These are phyloP conservation scores for Stentor roeselii DNA, from an alignment of 73 alveolate species.

Conservation along the genomic window DNA sequence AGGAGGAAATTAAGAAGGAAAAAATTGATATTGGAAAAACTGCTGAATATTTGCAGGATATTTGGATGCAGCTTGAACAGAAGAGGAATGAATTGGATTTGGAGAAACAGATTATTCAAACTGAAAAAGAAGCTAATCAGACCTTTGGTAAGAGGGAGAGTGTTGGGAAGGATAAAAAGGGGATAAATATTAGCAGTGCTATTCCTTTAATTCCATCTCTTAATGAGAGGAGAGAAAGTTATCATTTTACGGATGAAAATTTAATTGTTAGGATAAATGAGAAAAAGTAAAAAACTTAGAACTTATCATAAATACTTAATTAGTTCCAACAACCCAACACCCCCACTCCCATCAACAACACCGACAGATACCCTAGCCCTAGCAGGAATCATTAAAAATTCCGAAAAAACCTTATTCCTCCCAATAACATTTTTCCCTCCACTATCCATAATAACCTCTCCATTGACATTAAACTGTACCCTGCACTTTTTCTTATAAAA, in stretches of 20 bases:
- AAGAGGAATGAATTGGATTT: not conserved
- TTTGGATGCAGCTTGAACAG: not conserved
- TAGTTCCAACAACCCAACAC: constrained; percentile 51
- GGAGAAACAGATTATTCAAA: not conserved
- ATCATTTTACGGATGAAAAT: no score
- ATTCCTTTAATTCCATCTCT: no score
- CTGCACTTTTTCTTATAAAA: constrained; percentile 89
- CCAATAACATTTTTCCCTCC: constrained; percentile 41
- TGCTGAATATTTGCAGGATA: not conserved
- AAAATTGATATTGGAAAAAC: not conserved
- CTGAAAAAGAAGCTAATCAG: not conserved
- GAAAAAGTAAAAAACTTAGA: no score
- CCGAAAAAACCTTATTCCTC: constrained; percentile 88
- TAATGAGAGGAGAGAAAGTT: no score
- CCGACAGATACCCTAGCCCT: constrained; percentile 90
- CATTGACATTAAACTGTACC: constrained; percentile 87
- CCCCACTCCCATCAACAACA: constrained; percentile 73
- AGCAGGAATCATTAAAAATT: constrained; percentile 94
- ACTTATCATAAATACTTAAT: not conserved
- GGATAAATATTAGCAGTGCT: no score
- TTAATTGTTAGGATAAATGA: no score
- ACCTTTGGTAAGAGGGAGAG: no score
- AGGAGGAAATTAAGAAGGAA: no score
- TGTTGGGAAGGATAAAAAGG: no score
- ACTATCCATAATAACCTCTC: constrained; percentile 87